A percentile compares a stretch with the other conserved stretches of the same genome.
Conservation (phyloP, 495 filamentous ascomycete genomes). For the Talaromyces proteolyticus region DNA sequence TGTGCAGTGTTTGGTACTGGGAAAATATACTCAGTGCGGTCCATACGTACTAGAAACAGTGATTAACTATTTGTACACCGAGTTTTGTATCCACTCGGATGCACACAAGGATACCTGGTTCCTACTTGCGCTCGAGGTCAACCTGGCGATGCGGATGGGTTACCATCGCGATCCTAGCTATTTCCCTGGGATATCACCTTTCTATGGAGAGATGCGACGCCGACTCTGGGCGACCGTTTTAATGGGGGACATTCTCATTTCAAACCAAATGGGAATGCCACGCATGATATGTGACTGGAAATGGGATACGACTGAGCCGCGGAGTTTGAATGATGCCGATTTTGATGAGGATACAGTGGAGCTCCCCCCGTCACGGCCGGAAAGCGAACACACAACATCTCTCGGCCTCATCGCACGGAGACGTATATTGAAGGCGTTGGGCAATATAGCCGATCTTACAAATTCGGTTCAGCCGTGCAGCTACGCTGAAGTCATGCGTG, state of each 20-base stretch:
- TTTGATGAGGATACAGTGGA: slow-evolving; percentile 19
- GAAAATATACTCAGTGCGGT: slow-evolving; percentile 23
- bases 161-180: slow-evolving; percentile 23
- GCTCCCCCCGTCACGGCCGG: slow-evolving; percentile 23
- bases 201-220: slow-evolving; percentile 24
- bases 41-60: slow-evolving; percentile 24
- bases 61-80: slow-evolving; percentile 16
- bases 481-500: slow-evolving; percentile 28
- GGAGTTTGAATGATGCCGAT: slow-evolving; percentile 26
- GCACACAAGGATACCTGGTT: slow-evolving; percentile 14
- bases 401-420: slow-evolving; percentile 25
- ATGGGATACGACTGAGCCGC: slow-evolving; percentile 25
- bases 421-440: slow-evolving; percentile 25
- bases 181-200: slow-evolving; percentile 17
- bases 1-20: slow-evolving; percentile 23
- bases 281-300: slow-evolving; percentile 21
- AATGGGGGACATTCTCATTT: slow-evolving; percentile 19
- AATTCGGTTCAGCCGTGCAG: slow-evolving; percentile 13
- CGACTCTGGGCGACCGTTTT: slow-evolving; percentile 18
- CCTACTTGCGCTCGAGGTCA: slow-evolving; percentile 17
- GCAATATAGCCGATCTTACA: slow-evolving; percentile 22
- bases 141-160: slow-evolving; percentile 23
- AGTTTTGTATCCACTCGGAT: slow-evolving; percentile 14
- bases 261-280: slow-evolving; percentile 25
- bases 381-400: slow-evolving; percentile 21